Base-by-base conservation (phyloP, 106 monocot genomes). In the Dendrobium catenatum region DNA sequence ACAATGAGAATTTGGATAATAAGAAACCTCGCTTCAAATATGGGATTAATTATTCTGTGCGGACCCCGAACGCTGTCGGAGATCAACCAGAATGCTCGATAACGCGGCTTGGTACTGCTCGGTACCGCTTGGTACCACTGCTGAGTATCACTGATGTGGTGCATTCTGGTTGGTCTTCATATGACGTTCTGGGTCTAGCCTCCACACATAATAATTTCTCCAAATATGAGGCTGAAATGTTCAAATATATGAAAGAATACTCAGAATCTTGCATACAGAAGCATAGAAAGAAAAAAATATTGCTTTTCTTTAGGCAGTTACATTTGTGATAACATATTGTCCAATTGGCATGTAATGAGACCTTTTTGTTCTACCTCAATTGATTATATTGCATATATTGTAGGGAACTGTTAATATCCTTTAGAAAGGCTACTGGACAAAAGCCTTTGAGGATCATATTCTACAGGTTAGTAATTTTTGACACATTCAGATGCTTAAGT, bases 381-480 rank as follows among this genome's bases (percentile, higher is more conserved):
- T 82, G 27, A 77, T 42, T 41, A 15, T 43, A 51, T 75, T 86
- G 42, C 80, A 76, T 27, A 15, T 19, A 27, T 13, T 76, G 4
- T 49, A 98, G 95, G 82, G 98, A 99, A 68, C 95, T 99, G 58
- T 84, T 99, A 10, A 93, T 95, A 46, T 99, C 98, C 51, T 99
- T 95, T 70, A 87, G 86, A 61, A 87, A 72, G 70, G 93, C 98
- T 67, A 99, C 95, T 64, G 91, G 91, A 42, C 88, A 87, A 31
- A 95, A 95, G 81, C 98, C 98, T 78, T 80, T 91, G 80, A 85
- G 98, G 19, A 99, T 99, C 54, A 99, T 99, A 66, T 99, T 99
- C 81, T 99, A 99, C 80, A 89, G 96, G 96, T 96, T 24, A 64
- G 10, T 59, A 6, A 10, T 56, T 72, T 3, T 67, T 18, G 22